These are phyloP conservation scores for Rutstroemia sydowiana DNA, from an alignment of 2,329 filamentous ascomycete species.

Conservation along the genomic window DNA sequence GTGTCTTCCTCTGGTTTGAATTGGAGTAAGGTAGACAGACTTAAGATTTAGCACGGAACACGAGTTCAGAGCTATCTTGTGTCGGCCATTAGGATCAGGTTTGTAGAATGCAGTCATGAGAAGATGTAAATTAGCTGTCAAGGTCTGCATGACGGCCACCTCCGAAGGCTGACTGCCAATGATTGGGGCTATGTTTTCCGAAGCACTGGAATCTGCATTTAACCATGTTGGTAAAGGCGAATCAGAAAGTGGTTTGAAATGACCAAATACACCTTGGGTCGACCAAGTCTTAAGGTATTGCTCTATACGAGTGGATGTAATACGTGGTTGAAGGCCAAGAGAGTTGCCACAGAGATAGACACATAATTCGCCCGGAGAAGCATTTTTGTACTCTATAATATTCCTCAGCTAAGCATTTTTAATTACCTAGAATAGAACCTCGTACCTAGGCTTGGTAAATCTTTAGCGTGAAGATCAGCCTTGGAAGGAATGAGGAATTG, in stretches of 20 bases:
- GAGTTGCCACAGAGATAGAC: constrained; percentile 78
- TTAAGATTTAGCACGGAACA: no score
- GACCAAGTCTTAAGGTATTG: constrained; percentile 69
- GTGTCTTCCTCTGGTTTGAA: no score
- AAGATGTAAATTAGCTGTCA: constrained; percentile 72
- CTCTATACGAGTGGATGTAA: constrained; percentile 56
- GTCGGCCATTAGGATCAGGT: constrained; percentile 49
- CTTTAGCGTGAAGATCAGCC: constrained; percentile 53
- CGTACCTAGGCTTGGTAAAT: constrained; percentile 21
- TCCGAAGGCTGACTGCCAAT: constrained; percentile 63
- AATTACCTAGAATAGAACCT: constrained; percentile 5
- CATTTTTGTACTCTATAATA: constrained; percentile 17
- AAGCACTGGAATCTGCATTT: constrained; percentile 61
- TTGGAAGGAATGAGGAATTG: constrained; percentile 75
- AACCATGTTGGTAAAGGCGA: constrained; percentile 59
- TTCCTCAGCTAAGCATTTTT: neutral
- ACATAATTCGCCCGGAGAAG: constrained; percentile 17
- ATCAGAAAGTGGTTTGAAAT: constrained; percentile 59
- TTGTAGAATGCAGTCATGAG: constrained; percentile 73
- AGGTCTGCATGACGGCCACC: constrained; percentile 71
- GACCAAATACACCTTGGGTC: constrained; percentile 67
- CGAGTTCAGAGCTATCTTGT: no score
- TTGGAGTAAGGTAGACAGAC: no score
- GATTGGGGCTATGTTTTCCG: constrained; percentile 59
- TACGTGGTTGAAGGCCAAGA: constrained; percentile 64